phyloP scores from a whole-genome alignment of 2,329 filamentous ascomycete species.

The Byssochlamys sp. region DNA sequence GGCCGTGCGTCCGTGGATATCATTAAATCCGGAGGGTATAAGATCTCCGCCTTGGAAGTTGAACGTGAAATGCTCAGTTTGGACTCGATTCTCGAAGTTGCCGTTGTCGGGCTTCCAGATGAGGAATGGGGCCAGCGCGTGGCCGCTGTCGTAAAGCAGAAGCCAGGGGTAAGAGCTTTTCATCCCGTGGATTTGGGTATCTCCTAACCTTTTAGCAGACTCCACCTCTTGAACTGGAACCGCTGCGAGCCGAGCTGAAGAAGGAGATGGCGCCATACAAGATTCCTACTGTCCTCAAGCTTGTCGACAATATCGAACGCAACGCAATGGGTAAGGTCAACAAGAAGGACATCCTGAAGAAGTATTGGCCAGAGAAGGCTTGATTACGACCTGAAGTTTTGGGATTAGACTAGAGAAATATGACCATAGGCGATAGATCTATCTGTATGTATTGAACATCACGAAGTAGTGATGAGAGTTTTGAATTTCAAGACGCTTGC shows the following conservation, averaged over 20 bases:
- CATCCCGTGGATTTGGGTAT: background rate
- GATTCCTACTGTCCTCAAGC: constrained; percentile 76
- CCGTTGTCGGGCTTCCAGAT: constrained; percentile 45
- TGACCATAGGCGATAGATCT: background rate
- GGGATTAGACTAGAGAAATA: background rate
- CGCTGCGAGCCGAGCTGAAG: constrained; percentile 45
- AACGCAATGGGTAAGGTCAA: constrained; percentile 89
- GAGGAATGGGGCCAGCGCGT: constrained; percentile 48
- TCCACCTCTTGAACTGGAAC: constrained; percentile 15
- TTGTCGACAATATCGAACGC: constrained; percentile 69
- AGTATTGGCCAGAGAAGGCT: constrained; percentile 22
- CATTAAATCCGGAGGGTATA: constrained; percentile 49
- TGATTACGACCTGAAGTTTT: background rate
- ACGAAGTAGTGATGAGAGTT: background rate
- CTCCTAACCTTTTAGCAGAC: constrained; percentile 6
- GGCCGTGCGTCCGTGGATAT: constrained; percentile 45
- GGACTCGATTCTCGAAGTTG: constrained; percentile 42
- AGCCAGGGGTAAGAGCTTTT: constrained; percentile 21
- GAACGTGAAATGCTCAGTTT: constrained; percentile 45
- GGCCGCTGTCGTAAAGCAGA: constrained; percentile 41
- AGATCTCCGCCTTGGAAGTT: constrained; percentile 47
- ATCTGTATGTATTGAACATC: background rate
- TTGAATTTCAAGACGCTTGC: no score
- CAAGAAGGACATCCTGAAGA: constrained; percentile 31
- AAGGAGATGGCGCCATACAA: constrained; percentile 73